These are phyloP conservation scores for Mucor sp. DNA, from an alignment of 371 early-diverging fungal species.

Conservation along the genomic window DNA sequence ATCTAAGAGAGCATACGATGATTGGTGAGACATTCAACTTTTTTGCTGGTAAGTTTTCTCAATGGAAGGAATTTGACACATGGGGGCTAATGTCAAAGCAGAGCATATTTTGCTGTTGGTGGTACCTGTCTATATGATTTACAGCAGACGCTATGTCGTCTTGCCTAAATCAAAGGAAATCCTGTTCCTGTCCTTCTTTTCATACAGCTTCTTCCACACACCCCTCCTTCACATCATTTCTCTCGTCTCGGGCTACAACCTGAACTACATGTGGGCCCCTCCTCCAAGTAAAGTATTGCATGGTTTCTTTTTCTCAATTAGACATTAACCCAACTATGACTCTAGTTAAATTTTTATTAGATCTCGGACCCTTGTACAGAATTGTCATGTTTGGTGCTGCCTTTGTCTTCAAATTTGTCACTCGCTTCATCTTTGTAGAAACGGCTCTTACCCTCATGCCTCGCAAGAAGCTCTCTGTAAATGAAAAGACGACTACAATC, in stretches of 20 bases:
- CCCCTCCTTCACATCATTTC: constrained; percentile 55
- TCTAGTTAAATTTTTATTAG: constrained; percentile 41
- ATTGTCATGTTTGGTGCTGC: constrained; percentile 41
- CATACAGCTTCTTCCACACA: constrained; percentile 61
- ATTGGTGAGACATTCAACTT: constrained; percentile 65
- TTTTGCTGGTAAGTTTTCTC: constrained; percentile 50
- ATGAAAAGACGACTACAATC: neutral
- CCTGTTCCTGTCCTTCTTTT: constrained; percentile 56
- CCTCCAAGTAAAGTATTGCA: constrained; percentile 47
- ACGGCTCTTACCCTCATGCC: constrained; percentile 17
- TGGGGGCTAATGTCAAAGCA: constrained; percentile 9
- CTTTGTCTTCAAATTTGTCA: constrained; percentile 30
- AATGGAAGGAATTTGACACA: neutral
- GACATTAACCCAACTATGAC: neutral
- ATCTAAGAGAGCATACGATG: constrained; percentile 55
- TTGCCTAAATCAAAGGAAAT: constrained; percentile 55
- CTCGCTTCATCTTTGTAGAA: constrained; percentile 33
- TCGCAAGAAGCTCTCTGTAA: constrained; percentile 6
- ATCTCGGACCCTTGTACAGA: constrained; percentile 44
- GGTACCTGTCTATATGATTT: constrained; percentile 63
- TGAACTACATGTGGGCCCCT: constrained; percentile 64
- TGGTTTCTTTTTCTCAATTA: neutral
- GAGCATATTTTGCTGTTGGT: constrained; percentile 58
- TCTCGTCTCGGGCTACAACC: constrained; percentile 53
- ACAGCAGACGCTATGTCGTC: constrained; percentile 57